A percentile compares a stretch with the other conserved stretches of the same genome.
Evolutionary conservation across 78 protist genomes (phyloP).

Genomic region (Dictyostelium discoideum): DNA sequence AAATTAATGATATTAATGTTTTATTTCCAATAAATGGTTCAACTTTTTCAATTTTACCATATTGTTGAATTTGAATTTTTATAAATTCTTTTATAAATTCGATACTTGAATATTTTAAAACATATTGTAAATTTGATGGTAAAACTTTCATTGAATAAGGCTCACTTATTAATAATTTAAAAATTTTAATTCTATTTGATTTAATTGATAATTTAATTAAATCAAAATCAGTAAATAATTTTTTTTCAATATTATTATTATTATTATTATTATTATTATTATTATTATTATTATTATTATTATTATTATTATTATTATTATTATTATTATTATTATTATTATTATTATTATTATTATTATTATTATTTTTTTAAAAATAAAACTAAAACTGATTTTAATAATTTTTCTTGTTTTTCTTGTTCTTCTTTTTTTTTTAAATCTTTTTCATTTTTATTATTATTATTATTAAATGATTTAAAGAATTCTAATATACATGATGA

Average conservation of each 20-base stretch:
- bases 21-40: not conserved
- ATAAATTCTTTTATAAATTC: not conserved
- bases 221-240: not conserved
- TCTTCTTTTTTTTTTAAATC: too few relatives aligned
- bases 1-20: not conserved
- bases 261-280: too few relatives aligned
- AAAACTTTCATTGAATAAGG: not conserved
- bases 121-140: not conserved
- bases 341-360: too few relatives aligned
- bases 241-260: too few relatives aligned
- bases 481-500: not conserved
- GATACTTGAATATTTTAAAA: not conserved
- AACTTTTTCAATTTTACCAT: not conserved
- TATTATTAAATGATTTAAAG: not conserved
- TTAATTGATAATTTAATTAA: not conserved
- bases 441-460: too few relatives aligned
- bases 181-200: not conserved
- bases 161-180: not conserved
- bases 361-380: too few relatives aligned
- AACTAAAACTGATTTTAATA: not conserved
- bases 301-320: too few relatives aligned
- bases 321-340: too few relatives aligned
- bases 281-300: too few relatives aligned
- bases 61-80: not conserved
- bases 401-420: too few relatives aligned